A percentile compares a stretch with the other conserved stretches of the same genome.
phyloP scores from a whole-genome alignment of 805 yeast genomes.

The Yamadazyma tumulicola region DNA sequence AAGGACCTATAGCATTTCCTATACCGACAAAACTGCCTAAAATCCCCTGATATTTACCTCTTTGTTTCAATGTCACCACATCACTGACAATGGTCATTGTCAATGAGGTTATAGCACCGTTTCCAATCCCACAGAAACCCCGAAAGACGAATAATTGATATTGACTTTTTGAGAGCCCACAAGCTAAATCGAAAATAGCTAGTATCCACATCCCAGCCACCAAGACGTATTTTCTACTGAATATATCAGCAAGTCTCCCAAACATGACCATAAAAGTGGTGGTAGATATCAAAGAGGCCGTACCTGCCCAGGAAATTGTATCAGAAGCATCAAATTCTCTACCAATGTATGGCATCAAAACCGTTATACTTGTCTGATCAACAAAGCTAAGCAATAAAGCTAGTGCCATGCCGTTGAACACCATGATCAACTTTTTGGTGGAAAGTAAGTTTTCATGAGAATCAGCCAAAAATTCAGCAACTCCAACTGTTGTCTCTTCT shows the following conservation, averaged over 20 bases:
- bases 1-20: constrained; percentile 55
- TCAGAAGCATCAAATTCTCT: constrained; percentile 57
- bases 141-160: constrained; percentile 47
- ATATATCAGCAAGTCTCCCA: constrained; percentile 66
- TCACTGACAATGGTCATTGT: constrained; percentile 54
- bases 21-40: constrained; percentile 47
- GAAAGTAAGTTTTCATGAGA: constrained; percentile 41
- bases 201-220: constrained; percentile 40
- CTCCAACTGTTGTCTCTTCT: neutral
- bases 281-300: constrained; percentile 60
- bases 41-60: constrained; percentile 57
- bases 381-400: constrained; percentile 41
- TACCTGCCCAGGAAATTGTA: constrained; percentile 68
- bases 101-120: constrained; percentile 49
- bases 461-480: constrained; percentile 21
- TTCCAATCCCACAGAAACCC: constrained; percentile 54
- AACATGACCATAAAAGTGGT: constrained; percentile 70
- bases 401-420: constrained; percentile 33
- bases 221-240: constrained; percentile 46
- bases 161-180: constrained; percentile 45
- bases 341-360: constrained; percentile 58
- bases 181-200: constrained; percentile 42
- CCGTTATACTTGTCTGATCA: constrained; percentile 46
- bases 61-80: constrained; percentile 46
- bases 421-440: constrained; percentile 29